A percentile compares a stretch with the other conserved stretches of the same genome.
Evolutionary conservation across 2,329 filamentous ascomycete species (phyloP).

Genomic region (Phialophora expanda): DNA sequence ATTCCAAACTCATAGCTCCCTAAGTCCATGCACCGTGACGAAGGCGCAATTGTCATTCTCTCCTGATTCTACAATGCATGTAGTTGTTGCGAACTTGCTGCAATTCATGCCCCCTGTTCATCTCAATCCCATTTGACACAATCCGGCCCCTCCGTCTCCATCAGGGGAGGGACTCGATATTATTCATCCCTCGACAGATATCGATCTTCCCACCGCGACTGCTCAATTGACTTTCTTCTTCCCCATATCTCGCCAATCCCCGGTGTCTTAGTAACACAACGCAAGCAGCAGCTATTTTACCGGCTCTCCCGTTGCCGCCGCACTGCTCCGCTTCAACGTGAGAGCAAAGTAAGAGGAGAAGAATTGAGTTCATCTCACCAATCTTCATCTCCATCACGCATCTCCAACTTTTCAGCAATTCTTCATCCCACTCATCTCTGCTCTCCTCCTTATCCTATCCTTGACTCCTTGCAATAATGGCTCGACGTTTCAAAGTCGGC

Average conservation of each 20-base stretch:
- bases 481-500: constrained; percentile 18
- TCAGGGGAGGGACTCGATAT: constrained; percentile 5
- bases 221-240: background rate
- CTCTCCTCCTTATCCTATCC: constrained; percentile 1
- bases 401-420: constrained; percentile 11
- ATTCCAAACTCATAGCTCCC: background rate
- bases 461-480: background rate
- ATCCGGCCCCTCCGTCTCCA: constrained; percentile 20
- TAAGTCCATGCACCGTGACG: background rate
- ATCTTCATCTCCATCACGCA: constrained; percentile 9
- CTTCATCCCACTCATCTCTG: constrained; percentile 8
- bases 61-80: background rate
- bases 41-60: background rate
- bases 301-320: constrained; percentile 18
- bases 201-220: background rate
- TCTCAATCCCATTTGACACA: constrained; percentile 13
- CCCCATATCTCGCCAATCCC: constrained; percentile 18
- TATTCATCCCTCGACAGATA: constrained; percentile 12
- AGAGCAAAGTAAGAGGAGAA: constrained; percentile 7
- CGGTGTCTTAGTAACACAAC: constrained; percentile 9
- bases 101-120: constrained; percentile 7
- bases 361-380: constrained; percentile 4
- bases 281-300: constrained; percentile 10
- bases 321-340: constrained; percentile 5
- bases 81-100: background rate